phyloP scores from a whole-genome alignment of 768 basidiomycete species.

The Trichaptum fuscoviolaceum region DNA sequence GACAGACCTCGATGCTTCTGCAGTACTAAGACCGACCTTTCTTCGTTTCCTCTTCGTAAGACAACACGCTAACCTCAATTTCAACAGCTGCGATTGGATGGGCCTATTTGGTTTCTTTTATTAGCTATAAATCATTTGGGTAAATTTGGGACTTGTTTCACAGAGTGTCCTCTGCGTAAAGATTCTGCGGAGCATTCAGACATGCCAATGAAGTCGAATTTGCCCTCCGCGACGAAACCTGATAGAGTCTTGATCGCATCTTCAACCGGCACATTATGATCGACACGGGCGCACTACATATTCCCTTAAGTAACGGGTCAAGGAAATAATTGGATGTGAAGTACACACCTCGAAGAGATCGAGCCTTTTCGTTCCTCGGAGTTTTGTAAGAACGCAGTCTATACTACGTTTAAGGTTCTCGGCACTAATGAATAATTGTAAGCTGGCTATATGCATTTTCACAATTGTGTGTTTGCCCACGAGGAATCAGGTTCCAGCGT shows the following conservation, averaged over 20 bases:
- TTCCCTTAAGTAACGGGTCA: neutral
- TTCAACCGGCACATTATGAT: slow-evolving; percentile 40
- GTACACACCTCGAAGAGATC: slow-evolving; percentile 46
- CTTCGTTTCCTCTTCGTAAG: slow-evolving; percentile 47
- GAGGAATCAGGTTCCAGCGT: slow-evolving; percentile 10
- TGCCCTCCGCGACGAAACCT: slow-evolving; percentile 45
- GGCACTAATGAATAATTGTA: neutral
- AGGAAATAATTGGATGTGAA: neutral
- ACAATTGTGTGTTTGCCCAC: neutral
- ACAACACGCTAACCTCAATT: slow-evolving; percentile 63
- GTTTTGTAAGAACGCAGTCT: slow-evolving; percentile 34
- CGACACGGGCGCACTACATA: slow-evolving; percentile 37
- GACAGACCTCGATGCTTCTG: neutral
- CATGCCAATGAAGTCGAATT: slow-evolving; percentile 55
- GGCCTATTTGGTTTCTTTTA: slow-evolving; percentile 27
- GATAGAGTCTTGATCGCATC: slow-evolving; percentile 37
- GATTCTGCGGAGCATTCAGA: slow-evolving; percentile 49
- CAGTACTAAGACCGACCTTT: slow-evolving; percentile 26
- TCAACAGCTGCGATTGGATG: slow-evolving; percentile 55
- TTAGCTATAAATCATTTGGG: neutral
- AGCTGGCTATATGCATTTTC: neutral
- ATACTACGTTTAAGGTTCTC: slow-evolving; percentile 47
- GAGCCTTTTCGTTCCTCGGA: slow-evolving; percentile 48
- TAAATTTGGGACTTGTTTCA: slow-evolving; percentile 5
- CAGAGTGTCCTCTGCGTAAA: slow-evolving; percentile 34